These are phyloP conservation scores for Xerocomus spinulosus DNA, from an alignment of 768 basidiomycete genomes.

Conservation along the genomic window DNA sequence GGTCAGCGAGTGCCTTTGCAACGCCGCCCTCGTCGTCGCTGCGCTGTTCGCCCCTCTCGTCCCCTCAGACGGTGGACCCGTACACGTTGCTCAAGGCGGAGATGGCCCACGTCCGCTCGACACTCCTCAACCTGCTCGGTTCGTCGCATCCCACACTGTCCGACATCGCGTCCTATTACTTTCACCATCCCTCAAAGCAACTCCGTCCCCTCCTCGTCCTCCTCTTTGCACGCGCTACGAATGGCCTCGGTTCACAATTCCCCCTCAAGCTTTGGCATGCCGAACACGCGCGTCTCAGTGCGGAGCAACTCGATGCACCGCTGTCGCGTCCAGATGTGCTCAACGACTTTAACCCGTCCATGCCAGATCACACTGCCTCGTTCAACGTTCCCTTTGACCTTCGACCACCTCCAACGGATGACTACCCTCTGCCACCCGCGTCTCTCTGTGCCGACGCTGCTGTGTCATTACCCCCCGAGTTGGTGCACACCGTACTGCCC, in stretches of 20 bases:
- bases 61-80: slow-evolving; percentile 47
- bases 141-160: slow-evolving; percentile 85
- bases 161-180: slow-evolving; percentile 90
- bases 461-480: slow-evolving; percentile 31
- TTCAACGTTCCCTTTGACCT: slow-evolving; percentile 59
- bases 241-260: slow-evolving; percentile 75
- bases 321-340: slow-evolving; percentile 75
- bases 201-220: slow-evolving; percentile 86
- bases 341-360: slow-evolving; percentile 86
- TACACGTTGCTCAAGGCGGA: slow-evolving; percentile 68
- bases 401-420: slow-evolving; percentile 28
- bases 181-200: slow-evolving; percentile 84
- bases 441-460: slow-evolving; percentile 16
- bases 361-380: slow-evolving; percentile 72
- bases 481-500: slow-evolving; percentile 50
- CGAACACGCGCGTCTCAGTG: slow-evolving; percentile 49
- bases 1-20: slow-evolving; percentile 41
- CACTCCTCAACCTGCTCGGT: slow-evolving; percentile 74
- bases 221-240: slow-evolving; percentile 87
- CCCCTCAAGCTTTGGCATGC: slow-evolving; percentile 56
- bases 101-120: slow-evolving; percentile 63
- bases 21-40: slow-evolving; percentile 14
- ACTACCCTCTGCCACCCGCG: slow-evolving; percentile 25
- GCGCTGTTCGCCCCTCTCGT: slow-evolving; percentile 15
- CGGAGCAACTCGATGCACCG: slow-evolving; percentile 71